phyloP scores from a whole-genome alignment of 208 protist species.

The Leishmania tropica region DNA sequence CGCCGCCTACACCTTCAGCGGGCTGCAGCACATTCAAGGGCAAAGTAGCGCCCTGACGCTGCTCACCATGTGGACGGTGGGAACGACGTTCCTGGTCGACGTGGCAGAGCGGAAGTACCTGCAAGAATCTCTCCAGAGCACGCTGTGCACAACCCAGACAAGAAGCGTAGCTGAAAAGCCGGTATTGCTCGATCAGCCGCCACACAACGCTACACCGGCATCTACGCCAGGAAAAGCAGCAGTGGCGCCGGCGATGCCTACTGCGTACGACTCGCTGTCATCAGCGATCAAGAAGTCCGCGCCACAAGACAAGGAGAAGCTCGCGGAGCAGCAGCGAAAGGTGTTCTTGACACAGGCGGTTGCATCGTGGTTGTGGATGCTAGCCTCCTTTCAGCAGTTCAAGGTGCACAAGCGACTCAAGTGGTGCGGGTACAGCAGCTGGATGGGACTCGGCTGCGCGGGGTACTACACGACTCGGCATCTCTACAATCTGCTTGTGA shows the following conservation, averaged over 20 bases:
- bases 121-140: constrained; percentile 29
- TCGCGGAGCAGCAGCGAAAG: constrained; percentile 37
- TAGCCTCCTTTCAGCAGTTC: constrained; percentile 83
- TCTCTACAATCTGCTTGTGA: constrained; percentile 54
- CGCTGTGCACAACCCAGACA: not conserved
- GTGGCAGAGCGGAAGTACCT: constrained; percentile 57
- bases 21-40: constrained; percentile 67
- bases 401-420: constrained; percentile 66
- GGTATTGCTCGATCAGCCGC: not conserved
- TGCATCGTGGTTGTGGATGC: constrained; percentile 84
- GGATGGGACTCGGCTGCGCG: constrained; percentile 60
- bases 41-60: constrained; percentile 73
- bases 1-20: constrained; percentile 69
- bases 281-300: not conserved
- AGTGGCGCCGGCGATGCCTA: not conserved
- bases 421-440: constrained; percentile 87
- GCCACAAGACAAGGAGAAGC: constrained; percentile 6
- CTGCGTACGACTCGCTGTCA: not conserved
- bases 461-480: constrained; percentile 74
- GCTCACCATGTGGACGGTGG: constrained; percentile 77
- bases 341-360: constrained; percentile 67
- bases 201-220: not conserved
- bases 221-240: not conserved
- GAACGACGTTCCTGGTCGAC: constrained; percentile 74
- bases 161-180: not conserved